Conservation (phyloP, 495 filamentous ascomycete species). For the Neurospora sp. region DNA sequence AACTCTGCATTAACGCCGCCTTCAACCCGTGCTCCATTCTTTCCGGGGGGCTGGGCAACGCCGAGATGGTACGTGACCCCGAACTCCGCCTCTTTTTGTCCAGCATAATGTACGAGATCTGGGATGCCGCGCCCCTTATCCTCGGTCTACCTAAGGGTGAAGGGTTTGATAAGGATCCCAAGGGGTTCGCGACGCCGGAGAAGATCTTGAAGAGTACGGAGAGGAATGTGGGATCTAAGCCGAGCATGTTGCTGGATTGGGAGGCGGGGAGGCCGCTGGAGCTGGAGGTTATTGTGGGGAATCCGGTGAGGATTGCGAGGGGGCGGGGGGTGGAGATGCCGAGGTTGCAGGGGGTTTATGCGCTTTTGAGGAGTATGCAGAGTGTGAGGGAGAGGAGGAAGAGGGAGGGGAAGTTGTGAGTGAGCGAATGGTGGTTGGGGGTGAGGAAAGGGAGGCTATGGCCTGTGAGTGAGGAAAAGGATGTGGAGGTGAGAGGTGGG, state of each 20-base stretch:
- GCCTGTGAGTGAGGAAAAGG: too few species aligned
- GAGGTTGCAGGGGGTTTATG: conserved; percentile 43
- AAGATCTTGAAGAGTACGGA: conserved; percentile 43
- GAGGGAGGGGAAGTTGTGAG: conserved; percentile 23
- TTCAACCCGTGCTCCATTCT: conserved; percentile 56
- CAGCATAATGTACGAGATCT: conserved; percentile 48
- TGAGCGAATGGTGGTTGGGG: neutral
- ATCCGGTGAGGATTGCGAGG: conserved; percentile 45
- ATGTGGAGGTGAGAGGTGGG: neutral
- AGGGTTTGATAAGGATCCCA: neutral
- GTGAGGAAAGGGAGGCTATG: neutral
- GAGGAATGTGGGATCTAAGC: conserved; percentile 45
- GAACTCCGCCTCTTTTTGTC: conserved; percentile 39
- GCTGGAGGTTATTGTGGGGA: conserved; percentile 52
- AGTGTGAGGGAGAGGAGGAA: conserved; percentile 26
- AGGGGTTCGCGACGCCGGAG: conserved; percentile 39
- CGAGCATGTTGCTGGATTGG: conserved; percentile 52
- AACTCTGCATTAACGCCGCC: conserved; percentile 53
- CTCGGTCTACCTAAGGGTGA: conserved; percentile 19
- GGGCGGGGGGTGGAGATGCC: conserved; percentile 41
- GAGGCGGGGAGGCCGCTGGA: conserved; percentile 46
- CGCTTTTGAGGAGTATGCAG: conserved; percentile 37
- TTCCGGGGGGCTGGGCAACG: conserved; percentile 43
- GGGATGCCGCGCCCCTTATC: conserved; percentile 41
- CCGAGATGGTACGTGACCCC: conserved; percentile 40